Percentiles rank a stretch among this genome's conserved stretches.
phyloP scores from a whole-genome alignment of 108 stramenopile genomes.

The Nannochloropsis granulata region DNA sequence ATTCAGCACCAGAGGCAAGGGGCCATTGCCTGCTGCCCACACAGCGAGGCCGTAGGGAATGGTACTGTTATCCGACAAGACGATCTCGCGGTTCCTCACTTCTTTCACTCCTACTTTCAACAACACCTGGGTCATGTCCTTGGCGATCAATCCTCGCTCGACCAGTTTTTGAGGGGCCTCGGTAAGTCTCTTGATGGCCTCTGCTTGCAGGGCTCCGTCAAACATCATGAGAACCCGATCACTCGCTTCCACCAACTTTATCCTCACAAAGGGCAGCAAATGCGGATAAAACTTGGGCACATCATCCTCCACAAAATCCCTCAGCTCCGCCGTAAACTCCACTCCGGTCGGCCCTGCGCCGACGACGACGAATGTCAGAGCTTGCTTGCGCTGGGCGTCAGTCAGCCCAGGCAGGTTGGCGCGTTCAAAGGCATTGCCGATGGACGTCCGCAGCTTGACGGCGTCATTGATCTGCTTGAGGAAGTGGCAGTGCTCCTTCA shows the following conservation, averaged over 20 bases:
- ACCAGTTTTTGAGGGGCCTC: conserved; percentile 35
- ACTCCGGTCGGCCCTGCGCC: conserved; percentile 86
- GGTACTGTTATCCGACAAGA: conserved; percentile 51
- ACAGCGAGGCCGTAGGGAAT: conserved; percentile 70
- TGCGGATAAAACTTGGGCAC: conserved; percentile 68
- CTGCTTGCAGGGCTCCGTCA: conserved; percentile 65
- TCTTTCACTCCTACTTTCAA: conserved; percentile 69
- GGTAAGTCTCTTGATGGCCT: conserved; percentile 57
- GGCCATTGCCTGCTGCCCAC: conserved; percentile 93
- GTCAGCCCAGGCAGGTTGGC: conserved; percentile 62
- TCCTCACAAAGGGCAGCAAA: conserved; percentile 57
- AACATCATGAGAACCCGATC: conserved; percentile 65
- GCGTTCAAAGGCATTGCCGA: conserved; percentile 84
- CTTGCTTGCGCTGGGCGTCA: conserved; percentile 50
- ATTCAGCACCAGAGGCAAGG: conserved; percentile 61
- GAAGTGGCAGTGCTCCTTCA: conserved; percentile 74
- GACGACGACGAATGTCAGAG: conserved; percentile 72
- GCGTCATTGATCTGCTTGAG: conserved; percentile 63
- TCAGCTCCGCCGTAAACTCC: conserved; percentile 78
- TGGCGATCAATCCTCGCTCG: conserved; percentile 33
- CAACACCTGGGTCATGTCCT: conserved; percentile 57
- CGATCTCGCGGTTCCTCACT: conserved; percentile 53
- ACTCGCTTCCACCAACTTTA: conserved; percentile 83
- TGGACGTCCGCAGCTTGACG: conserved; percentile 53
- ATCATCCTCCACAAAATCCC: conserved; percentile 72